A percentile compares a stretch with the other conserved stretches of the same genome.
These are phyloP conservation scores for Cryptococcus hybrid DNA, from an alignment of 1,284 basidiomycete genomes.

Conservation along the genomic window DNA sequence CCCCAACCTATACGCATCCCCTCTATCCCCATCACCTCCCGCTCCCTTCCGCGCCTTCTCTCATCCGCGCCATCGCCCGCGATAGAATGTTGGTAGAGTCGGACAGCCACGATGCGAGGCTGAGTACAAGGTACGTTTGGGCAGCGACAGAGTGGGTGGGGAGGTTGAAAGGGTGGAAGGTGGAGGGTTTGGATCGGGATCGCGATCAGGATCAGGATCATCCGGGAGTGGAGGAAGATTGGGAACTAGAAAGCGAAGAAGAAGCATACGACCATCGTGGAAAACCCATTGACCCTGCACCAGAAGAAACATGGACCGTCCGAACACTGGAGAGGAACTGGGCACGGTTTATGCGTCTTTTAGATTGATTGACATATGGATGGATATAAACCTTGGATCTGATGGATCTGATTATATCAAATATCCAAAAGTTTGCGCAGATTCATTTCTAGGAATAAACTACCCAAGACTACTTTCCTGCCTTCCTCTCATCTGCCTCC, in stretches of 20 bases:
- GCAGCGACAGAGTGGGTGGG: constrained; percentile 43
- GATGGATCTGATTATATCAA: no score
- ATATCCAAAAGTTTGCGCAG: no score
- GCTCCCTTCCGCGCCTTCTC: constrained; percentile 37
- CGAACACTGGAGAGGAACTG: constrained; percentile 48
- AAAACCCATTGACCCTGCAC: not conserved
- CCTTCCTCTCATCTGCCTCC: no score
- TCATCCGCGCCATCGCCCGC: constrained; percentile 39
- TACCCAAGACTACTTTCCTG: no score
- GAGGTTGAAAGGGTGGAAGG: constrained; percentile 35
- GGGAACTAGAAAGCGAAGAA: constrained; percentile 19
- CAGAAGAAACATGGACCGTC: constrained; percentile 30
- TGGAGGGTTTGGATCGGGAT: constrained; percentile 31
- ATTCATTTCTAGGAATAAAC: no score
- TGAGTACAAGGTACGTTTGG: constrained; percentile 39
- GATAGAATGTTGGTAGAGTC: constrained; percentile 51
- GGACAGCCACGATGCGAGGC: constrained; percentile 45
- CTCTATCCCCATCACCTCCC: constrained; percentile 49
- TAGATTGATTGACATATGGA: not conserved
- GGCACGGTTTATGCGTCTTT: constrained; percentile 42
- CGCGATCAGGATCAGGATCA: constrained; percentile 13
- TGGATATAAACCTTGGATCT: no score
- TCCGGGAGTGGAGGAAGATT: constrained; percentile 4
- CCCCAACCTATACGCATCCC: constrained; percentile 50
- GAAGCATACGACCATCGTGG: constrained; percentile 18